Evolutionary conservation across 2,329 filamentous ascomycete species (phyloP), one percentile per base, ranked within the genome.

Genomic region (Exophiala phaeomuriformis): DNA sequence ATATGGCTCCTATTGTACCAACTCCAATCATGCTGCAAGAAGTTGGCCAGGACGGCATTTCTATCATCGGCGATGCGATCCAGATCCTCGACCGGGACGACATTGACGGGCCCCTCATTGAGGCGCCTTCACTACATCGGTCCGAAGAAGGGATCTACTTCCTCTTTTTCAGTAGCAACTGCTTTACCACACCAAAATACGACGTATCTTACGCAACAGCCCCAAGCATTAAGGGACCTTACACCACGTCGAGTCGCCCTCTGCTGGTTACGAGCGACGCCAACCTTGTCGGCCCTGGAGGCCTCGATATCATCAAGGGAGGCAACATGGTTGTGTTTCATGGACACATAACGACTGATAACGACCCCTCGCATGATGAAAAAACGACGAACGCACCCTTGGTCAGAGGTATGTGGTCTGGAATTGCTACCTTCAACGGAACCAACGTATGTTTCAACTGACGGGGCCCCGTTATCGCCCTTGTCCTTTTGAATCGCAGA

Each of bases 51-150:
- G 70, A 83, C 59, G 82, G 79, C 1, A 62, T 77, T 44, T 82
- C 77, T 1, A 71, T 70, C 7, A 67, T 77, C 28, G 82, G 80
- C n/a, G 61, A 71, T 5, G 65, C 79, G 0, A 65, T 77, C 4
- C 77, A 79, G 57, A 80, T 84, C 51, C 71, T 81, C 27, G 82
- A 85, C 52, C 72, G 84, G 2, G 82, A 83, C 46, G 79, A 83
- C 35, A 71, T 76, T 3, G 83, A 86, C 58, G 77, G 81, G 0
- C 80, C 81, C 3, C 68, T 84, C 1, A 74, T 85, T 27, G 82
- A 85, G 66, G 83, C 82, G 10, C 83, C 83, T 0, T 74, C 73
- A 51, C 67, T 80, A 8, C 55, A 67, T 7, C 69, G 70, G 2
- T 62, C 59, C 0, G 71, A 73, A 12, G 58, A 62, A 40, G 77